phyloP scores from a whole-genome alignment of 164 flowering plant species.

The Platanus orientalis region DNA sequence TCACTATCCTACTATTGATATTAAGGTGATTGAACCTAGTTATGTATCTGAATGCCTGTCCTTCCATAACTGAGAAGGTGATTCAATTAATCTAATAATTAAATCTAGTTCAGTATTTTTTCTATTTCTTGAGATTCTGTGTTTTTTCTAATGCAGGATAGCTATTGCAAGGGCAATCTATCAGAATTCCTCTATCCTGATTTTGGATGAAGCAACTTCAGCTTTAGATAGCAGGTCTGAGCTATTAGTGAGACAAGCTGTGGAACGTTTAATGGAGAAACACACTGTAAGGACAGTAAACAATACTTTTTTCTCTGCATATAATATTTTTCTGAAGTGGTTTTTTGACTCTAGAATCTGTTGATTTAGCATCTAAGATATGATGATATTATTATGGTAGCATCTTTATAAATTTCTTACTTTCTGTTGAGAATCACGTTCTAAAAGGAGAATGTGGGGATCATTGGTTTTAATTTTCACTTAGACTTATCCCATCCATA shows the following conservation, averaged over 20 bases:
- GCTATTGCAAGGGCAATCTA: slow-evolving; percentile 98
- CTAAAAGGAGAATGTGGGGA: neutral
- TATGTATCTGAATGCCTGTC: neutral
- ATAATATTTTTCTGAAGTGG: neutral
- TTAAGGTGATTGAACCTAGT: neutral
- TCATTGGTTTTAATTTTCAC: too few species aligned
- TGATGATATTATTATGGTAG: neutral
- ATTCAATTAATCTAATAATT: neutral
- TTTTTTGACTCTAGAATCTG: neutral
- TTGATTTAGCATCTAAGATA: neutral
- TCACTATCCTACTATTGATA: neutral
- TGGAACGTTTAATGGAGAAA: slow-evolving; percentile 64
- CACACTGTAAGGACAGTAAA: slow-evolving; percentile 58
- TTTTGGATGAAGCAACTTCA: slow-evolving; percentile 98
- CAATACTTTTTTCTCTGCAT: neutral
- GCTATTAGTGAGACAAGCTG: slow-evolving; percentile 82
- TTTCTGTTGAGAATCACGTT: neutral
- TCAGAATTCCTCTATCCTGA: slow-evolving; percentile 77
- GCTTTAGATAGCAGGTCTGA: slow-evolving; percentile 91
- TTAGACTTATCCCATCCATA: too few species aligned
- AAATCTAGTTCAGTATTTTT: neutral
- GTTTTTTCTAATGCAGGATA: slow-evolving; percentile 40
- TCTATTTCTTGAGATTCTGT: neutral
- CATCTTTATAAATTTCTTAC: neutral
- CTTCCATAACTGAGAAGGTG: neutral